Percentiles rank a stretch among this genome's conserved stretches.
Evolutionary conservation across 768 basidiomycete genomes (phyloP).

Genomic region (Suillus bovinus): DNA sequence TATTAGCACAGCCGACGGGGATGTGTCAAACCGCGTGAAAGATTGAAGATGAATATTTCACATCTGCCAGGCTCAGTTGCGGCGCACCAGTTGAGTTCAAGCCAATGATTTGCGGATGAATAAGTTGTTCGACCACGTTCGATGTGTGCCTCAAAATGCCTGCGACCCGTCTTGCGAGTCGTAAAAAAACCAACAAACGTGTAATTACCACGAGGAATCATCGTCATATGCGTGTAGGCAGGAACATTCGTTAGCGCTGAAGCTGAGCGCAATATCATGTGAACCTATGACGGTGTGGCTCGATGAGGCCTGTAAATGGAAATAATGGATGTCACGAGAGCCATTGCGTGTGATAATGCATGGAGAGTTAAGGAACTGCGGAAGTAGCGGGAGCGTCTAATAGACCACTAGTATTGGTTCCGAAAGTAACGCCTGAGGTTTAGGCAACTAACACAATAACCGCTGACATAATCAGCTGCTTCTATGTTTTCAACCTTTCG

Average conservation of each 20-base stretch:
- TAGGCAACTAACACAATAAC: no score
- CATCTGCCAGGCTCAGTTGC: not conserved
- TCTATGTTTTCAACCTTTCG: no score
- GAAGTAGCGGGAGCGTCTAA: no score
- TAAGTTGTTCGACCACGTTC: not conserved
- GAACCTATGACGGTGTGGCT: no score
- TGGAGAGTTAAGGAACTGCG: no score
- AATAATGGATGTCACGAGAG: no score
- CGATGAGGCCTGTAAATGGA: no score
- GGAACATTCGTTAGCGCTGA: not conserved
- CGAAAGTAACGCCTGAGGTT: no score
- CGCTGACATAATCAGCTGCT: no score
- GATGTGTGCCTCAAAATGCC: not conserved
- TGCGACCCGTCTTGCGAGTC: not conserved
- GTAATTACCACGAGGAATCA: not conserved
- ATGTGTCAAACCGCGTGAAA: not conserved
- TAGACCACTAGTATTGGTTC: no score
- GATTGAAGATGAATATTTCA: not conserved
- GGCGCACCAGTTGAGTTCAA: not conserved
- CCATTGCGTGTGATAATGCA: no score
- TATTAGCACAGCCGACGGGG: not conserved
- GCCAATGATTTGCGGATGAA: not conserved
- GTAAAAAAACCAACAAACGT: not conserved
- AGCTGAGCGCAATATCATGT: no score
- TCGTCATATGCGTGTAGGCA: not conserved